Percentiles rank a stretch among this genome's conserved stretches.
These are phyloP conservation scores for Aspergillus ochraceus DNA, from an alignment of 2,329 filamentous ascomycete genomes.

Conservation along the genomic window DNA sequence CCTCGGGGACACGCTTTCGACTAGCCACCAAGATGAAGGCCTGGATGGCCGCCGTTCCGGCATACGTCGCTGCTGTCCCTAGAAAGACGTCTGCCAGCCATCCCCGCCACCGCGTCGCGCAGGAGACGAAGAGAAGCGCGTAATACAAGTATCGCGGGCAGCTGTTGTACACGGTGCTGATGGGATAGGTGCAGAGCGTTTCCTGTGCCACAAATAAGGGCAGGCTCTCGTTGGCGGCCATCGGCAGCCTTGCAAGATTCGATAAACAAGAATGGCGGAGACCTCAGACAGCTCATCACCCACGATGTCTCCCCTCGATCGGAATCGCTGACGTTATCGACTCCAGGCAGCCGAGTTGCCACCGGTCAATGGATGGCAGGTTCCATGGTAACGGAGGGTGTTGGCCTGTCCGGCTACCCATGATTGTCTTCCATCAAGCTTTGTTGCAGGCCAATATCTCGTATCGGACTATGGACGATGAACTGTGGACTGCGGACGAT, in stretches of 20 bases:
- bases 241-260: neutral
- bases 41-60: conserved; percentile 32
- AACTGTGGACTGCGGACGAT: no score
- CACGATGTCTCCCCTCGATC: no score
- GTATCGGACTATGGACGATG: no score
- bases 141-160: conserved; percentile 38
- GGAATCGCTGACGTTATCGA: neutral
- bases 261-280: no score
- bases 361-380: neutral
- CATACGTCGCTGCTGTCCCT: conserved; percentile 34
- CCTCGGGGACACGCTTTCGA: conserved; percentile 1
- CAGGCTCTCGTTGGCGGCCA: neutral
- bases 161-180: conserved; percentile 34
- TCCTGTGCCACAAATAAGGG: conserved; percentile 30
- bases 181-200: conserved; percentile 32
- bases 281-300: no score
- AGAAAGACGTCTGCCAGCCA: conserved; percentile 34
- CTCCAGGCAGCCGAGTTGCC: neutral
- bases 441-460: no score
- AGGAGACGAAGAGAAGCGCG: conserved; percentile 27
- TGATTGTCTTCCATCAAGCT: no score
- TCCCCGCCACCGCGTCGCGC: conserved; percentile 30
- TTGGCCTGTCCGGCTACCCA: no score
- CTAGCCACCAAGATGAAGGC: conserved; percentile 32
- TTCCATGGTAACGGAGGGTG: no score